A percentile compares a stretch with the other conserved stretches of the same genome.
Evolutionary conservation across 371 early-diverging fungal species (phyloP).

Genomic region (Circinella minor): DNA sequence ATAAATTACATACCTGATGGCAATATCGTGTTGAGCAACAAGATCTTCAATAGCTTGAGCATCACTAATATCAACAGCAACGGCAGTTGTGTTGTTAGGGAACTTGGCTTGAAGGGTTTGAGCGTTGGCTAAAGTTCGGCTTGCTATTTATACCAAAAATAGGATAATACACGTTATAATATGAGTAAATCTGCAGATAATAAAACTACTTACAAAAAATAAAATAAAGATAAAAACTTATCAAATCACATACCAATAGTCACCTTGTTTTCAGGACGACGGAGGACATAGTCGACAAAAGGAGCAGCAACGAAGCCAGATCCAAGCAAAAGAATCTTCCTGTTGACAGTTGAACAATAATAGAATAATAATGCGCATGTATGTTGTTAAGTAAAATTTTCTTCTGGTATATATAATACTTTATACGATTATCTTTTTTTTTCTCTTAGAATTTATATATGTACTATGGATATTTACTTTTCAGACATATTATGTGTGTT

Average conservation of each 20-base stretch:
- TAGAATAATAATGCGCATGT: not conserved
- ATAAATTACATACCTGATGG: slow-evolving; percentile 57
- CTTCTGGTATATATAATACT: too few relatives aligned
- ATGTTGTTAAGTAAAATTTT: too few relatives aligned
- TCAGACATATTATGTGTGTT: slow-evolving; percentile 20
- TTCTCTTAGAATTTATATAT: not conserved
- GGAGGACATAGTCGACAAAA: slow-evolving; percentile 90
- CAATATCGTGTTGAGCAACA: slow-evolving; percentile 85
- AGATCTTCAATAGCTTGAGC: slow-evolving; percentile 84
- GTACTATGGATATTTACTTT: slow-evolving; percentile 15
- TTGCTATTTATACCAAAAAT: slow-evolving; percentile 55
- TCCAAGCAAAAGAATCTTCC: slow-evolving; percentile 92
- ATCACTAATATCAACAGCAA: slow-evolving; percentile 81
- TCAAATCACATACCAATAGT: slow-evolving; percentile 65
- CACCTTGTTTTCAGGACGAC: slow-evolving; percentile 80
- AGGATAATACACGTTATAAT: too few relatives aligned
- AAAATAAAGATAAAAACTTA: too few relatives aligned
- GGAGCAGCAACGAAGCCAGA: slow-evolving; percentile 98
- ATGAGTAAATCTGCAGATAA: too few relatives aligned
- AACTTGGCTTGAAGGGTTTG: slow-evolving; percentile 67
- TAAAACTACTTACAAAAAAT: too few relatives aligned
- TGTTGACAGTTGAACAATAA: slow-evolving; percentile 24
- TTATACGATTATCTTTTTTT: too few relatives aligned
- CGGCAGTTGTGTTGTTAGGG: slow-evolving; percentile 63
- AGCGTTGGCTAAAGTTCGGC: slow-evolving; percentile 81